phyloP scores from a whole-genome alignment of 371 early-diverging fungal genomes.

The Mucor velutinosus region DNA sequence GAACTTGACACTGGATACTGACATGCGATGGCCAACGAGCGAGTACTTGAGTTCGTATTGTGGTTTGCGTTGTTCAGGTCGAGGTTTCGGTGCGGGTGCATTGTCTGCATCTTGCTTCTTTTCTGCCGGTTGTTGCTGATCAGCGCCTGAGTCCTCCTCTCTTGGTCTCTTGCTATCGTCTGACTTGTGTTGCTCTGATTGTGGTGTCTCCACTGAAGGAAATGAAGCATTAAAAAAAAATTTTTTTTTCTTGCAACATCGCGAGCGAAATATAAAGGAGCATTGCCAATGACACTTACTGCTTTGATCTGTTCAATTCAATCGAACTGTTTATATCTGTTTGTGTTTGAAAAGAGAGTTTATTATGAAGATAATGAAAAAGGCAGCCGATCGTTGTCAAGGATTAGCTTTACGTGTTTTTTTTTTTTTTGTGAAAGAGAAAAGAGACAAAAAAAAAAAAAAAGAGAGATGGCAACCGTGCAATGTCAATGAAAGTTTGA shows the following conservation, averaged over 20 bases:
- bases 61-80: slow-evolving; percentile 61
- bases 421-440: too few relatives aligned
- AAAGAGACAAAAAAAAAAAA: background rate
- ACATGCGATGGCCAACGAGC: slow-evolving; percentile 93
- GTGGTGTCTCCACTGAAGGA: slow-evolving; percentile 1
- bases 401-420: background rate
- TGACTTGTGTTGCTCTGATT: background rate
- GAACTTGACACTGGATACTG: slow-evolving; percentile 95
- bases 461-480: background rate
- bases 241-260: slow-evolving; percentile 4
- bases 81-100: slow-evolving; percentile 9
- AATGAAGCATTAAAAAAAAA: slow-evolving; percentile 4
- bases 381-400: background rate
- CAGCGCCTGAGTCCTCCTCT: slow-evolving; percentile 12
- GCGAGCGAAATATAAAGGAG: too few relatives aligned
- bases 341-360: background rate
- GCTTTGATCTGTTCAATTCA: background rate
- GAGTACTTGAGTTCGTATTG: slow-evolving; percentile 89
- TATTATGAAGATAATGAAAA: background rate
- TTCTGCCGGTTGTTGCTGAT: slow-evolving; percentile 6
- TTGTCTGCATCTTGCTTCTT: slow-evolving; percentile 17
- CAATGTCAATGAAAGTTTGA: background rate
- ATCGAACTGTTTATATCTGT: background rate
- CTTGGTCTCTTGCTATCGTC: slow-evolving; percentile 20
- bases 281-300: background rate